phyloP scores from a whole-genome alignment of 2,329 filamentous ascomycete genomes.

The Dothideomycetes sp. region DNA sequence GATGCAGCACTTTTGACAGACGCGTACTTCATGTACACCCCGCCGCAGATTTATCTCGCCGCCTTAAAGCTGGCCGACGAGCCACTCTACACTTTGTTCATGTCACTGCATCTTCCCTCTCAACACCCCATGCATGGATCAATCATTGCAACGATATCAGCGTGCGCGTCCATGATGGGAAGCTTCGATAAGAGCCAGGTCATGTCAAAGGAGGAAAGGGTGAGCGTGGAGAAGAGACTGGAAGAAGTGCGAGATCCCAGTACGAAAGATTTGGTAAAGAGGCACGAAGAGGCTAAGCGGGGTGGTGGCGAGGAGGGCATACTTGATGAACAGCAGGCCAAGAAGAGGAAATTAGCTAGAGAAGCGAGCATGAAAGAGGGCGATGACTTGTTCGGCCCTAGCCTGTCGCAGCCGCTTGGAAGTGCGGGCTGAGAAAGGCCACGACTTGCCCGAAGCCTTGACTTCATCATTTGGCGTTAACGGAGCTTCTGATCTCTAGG shows the following conservation, averaged over 20 bases:
- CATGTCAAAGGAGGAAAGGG: constrained; percentile 21
- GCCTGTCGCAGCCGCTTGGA: neutral
- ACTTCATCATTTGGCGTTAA: too few relatives aligned
- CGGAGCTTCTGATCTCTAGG: too few relatives aligned
- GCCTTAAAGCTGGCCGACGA: constrained; percentile 66
- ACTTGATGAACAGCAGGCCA: constrained; percentile 30
- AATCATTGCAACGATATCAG: constrained; percentile 25
- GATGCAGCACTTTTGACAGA: constrained; percentile 79
- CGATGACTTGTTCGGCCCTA: constrained; percentile 35
- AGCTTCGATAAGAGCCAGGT: constrained; percentile 14
- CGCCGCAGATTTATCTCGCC: constrained; percentile 85
- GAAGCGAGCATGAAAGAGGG: constrained; percentile 26
- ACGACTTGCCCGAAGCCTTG: too few relatives aligned
- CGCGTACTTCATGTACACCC: constrained; percentile 93
- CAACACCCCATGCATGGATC: constrained; percentile 17
- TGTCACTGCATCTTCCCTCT: constrained; percentile 30
- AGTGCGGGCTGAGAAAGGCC: neutral
- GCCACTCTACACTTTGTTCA: constrained; percentile 42
- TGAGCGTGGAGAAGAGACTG: constrained; percentile 52
- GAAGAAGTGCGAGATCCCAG: constrained; percentile 64
- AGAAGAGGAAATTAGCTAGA: constrained; percentile 32
- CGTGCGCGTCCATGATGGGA: constrained; percentile 29
- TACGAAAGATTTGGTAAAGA: constrained; percentile 58
- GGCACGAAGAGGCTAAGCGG: constrained; percentile 51
- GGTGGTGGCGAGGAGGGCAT: constrained; percentile 24